Evolutionary conservation across 2,329 filamentous ascomycete species (phyloP), one percentile per base, ranked within the genome.

Genomic region (Aspergillus sergii): DNA sequence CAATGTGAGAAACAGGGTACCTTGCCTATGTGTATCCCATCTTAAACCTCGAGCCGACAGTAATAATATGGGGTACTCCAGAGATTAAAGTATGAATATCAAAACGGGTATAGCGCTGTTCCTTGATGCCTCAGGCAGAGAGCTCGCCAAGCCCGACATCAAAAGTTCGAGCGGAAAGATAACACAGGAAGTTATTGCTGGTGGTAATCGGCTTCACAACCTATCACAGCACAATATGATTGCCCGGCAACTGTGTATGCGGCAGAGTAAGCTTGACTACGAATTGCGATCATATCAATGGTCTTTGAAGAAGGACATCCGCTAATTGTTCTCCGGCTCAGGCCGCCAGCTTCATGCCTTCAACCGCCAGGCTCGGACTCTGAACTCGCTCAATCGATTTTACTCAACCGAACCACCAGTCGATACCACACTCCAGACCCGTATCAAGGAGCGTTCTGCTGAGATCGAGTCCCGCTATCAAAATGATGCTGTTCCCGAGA

Each of bases 211-310:
- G 51, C 28, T 36, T 28, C 43, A 55, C 59, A 59, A 61, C 59
- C 64, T 62, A 59, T 57, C 62, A 68, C 58, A 67, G 11, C 51
- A 56, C 73, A 76, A 59, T 57, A 80, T 80, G 79, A 80, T 80
- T 73, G 72, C 80, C 69, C 76, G 78, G 67, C 72, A 77, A 60
- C 57, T 78, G 50, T 75, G 71, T 68, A 65, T 75, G 72, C 77
- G 77, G 73, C 79, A 80, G 63, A 74, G 79, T 80, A 61, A 71
- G 78, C 74, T 12, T 53, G 10, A 6, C 16, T 26, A 28, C 30
- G 19, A 51, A 51, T 51, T 51, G 48, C 48, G 48, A 51, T n/a
- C 16, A 23, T 34, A 9, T n/a, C 28, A 51, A 21, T 51, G 19
- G 19, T 14, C 30, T n/a, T 26, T 21, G 48, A 32, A 51, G 28